Conservation (phyloP, 306 rosid genomes). For the Lupinus albus region DNA sequence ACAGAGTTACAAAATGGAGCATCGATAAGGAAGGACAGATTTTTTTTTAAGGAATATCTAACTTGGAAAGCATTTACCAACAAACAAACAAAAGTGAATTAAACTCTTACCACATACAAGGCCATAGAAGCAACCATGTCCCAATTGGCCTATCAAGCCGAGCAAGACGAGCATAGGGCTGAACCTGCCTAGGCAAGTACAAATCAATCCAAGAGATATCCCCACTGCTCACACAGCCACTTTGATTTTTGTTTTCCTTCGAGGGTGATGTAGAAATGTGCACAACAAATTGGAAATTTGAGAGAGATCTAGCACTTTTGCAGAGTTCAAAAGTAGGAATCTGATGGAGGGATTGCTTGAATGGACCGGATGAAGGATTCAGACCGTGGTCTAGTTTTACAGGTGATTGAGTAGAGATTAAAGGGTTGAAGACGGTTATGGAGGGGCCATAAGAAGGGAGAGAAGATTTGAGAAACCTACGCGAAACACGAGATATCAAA, state of each 20-base stretch:
- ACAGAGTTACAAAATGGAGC: slow-evolving; percentile 3
- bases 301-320: slow-evolving; percentile 30
- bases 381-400: slow-evolving; percentile 18
- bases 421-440: slow-evolving; percentile 29
- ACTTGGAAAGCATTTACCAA: slow-evolving; percentile 6
- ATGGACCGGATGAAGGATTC: slow-evolving; percentile 16
- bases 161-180: slow-evolving; percentile 83
- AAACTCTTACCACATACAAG: slow-evolving; percentile 77
- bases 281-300: slow-evolving; percentile 46
- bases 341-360: slow-evolving; percentile 37
- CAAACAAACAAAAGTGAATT: neutral
- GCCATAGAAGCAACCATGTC: slow-evolving; percentile 95
- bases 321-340: slow-evolving; percentile 20
- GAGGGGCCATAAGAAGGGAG: slow-evolving; percentile 33
- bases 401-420: slow-evolving; percentile 38
- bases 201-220: slow-evolving; percentile 65
- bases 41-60: neutral
- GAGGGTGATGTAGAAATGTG: slow-evolving; percentile 56
- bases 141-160: slow-evolving; percentile 96
- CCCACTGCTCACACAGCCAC: slow-evolving; percentile 36
- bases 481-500: slow-evolving; percentile 45
- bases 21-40: neutral
- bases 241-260: slow-evolving; percentile 43
- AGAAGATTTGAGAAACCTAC: slow-evolving; percentile 46
- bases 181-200: slow-evolving; percentile 64